Base-by-base conservation (phyloP, 2,329 filamentous ascomycete species). In the Penicillium polonicum region DNA sequence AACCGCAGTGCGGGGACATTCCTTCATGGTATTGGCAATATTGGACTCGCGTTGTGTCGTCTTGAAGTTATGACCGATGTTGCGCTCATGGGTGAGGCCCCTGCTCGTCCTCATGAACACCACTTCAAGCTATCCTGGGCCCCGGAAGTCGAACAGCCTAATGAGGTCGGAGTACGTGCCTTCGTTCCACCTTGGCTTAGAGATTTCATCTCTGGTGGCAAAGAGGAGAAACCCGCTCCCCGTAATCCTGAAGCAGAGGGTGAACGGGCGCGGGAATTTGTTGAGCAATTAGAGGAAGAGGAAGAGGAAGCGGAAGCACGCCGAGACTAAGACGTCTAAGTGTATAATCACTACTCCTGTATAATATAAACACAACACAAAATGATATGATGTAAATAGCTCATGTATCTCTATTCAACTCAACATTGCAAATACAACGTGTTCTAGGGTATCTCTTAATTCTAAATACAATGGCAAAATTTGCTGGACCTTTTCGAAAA, bases 11-110 rank as follows among this genome's bases (percentile, higher is more conserved):
- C 88, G 0, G 94, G 93, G 43, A 96, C 90, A 71, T 92, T 90
- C 79, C 80, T 97, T 52, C 80, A 79, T 33, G 88, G 90, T 0
- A 80, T 93, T 15, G 93, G 92, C 0, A 96, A 97, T 70, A 77
- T 97, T 31, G 94, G 94, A 1, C 79, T 99, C 52, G 93, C 87
- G 2, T 77, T 97, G 64, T 97, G 93, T 71, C 86, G 93, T 27
- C 76, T 97, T 65, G 92, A 96, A 77, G 87, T 88, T 71, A 97
- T 97, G 92, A 96, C 91, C 5, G 88, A 91, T 70, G 78, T 94
- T 48, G 79, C 80, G 35, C 78, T 94, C 53, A 89, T 88, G 2
- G 89, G 86, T 56, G 86, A 89, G 61, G 82, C 83, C 0, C 83
- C 83, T 5, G 77, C 77, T 23, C 90, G 81, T 70, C 84, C 78